These are phyloP conservation scores for Pseudognaphalium luteoalbum DNA, from an alignment of 129 eudicot genomes.

Conservation along the genomic window DNA sequence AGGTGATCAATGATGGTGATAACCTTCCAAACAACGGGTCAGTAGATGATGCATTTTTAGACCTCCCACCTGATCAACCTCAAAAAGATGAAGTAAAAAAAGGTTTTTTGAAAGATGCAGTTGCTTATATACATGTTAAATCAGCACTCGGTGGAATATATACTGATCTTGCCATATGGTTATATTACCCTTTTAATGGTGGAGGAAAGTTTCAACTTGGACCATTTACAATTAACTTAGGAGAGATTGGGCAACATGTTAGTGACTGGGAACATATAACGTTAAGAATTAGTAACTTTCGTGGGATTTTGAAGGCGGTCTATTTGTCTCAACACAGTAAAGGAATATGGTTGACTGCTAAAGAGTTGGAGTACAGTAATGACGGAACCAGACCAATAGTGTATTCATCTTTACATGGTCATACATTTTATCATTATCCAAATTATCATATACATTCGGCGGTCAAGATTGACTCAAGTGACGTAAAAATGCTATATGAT, in stretches of 20 bases:
- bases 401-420: conserved; percentile 47
- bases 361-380: conserved; percentile 21
- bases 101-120: conserved; percentile 28
- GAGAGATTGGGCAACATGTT: conserved; percentile 47
- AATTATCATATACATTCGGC: conserved; percentile 4
- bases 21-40: conserved; percentile 39
- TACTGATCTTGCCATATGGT: conserved; percentile 49
- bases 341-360: conserved; percentile 37
- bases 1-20: conserved; percentile 19
- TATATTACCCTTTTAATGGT: conserved; percentile 57
- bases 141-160: conserved; percentile 31
- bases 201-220: conserved; percentile 41
- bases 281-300: conserved; percentile 40
- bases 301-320: conserved; percentile 29
- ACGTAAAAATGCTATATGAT: background rate
- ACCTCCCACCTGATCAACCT: conserved; percentile 31
- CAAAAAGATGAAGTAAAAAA: conserved; percentile 25
- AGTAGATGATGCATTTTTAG: conserved; percentile 35
- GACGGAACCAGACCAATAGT: conserved; percentile 31
- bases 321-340: conserved; percentile 42
- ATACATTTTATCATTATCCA: conserved; percentile 29
- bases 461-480: background rate
- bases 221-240: conserved; percentile 27
- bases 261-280: conserved; percentile 58
- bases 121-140: conserved; percentile 38